Evolutionary conservation across 2,329 filamentous ascomycete species (phyloP), one percentile per base, ranked within the genome.

Genomic region (Aspergillaceae sp.): DNA sequence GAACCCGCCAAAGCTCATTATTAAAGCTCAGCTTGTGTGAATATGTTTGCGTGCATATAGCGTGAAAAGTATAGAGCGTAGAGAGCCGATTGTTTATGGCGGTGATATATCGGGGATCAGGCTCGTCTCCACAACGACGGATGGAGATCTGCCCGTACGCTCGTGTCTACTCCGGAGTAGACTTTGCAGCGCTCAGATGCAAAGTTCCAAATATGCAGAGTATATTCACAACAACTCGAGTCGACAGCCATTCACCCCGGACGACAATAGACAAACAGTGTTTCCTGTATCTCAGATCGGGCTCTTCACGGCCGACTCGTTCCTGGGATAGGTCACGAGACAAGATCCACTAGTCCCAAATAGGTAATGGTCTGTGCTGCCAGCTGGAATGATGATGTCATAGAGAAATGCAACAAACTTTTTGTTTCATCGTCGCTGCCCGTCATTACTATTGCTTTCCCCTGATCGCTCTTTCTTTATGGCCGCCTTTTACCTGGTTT

Each of bases 1-100:
- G 71, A 97, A 97, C 71, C 94, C 86, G 57, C 91, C 91, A 70
- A 97, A 97, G 54, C 83, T 86, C 78, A 94, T 28, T 44, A 45
- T 49, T 2, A 19, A 35, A 46, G 30, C 45, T 48, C 43, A 30
- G 43, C 19, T 19, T 19, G 19, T 19, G 2, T 19, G 19, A 19
- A 19, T 19, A 19, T 19, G 19, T 19, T 19, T 19, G 19, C 19
- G 51, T 48, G 48, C 45, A 48, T 56, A 43, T 47, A 48, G 43
- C 30, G 57, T 48, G 51, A 43, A n/a, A 29, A 48, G 41, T 34
- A 42, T 42, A 30, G 43, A 47, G 50, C 4, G 5, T 26, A 28
- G 36, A 27, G 7, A 9, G n/a, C n/a, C 7, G 52, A 49, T 47
- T 47, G 53, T 59, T 57, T 50, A 47, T 53, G 45, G 50, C 28